These are phyloP conservation scores for Perkinsus marinus DNA, from an alignment of 169 alveolate species.

Conservation along the genomic window DNA sequence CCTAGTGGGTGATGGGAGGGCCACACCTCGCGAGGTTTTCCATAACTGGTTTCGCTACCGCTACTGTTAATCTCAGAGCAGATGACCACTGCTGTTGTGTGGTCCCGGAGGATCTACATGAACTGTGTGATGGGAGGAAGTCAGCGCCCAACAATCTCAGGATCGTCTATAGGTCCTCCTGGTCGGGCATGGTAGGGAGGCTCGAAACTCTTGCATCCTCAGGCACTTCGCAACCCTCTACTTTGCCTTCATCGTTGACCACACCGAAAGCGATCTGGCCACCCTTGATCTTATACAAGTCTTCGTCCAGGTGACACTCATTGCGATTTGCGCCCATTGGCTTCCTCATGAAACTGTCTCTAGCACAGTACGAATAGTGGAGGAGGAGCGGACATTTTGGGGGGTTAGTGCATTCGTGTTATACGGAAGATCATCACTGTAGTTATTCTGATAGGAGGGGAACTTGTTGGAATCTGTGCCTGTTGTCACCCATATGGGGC, in stretches of 20 bases:
- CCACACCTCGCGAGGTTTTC: no score
- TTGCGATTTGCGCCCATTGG: no score
- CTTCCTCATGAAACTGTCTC: no score
- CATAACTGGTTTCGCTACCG: no score
- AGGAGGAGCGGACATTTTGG: no score
- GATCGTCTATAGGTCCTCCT: conserved; percentile 50
- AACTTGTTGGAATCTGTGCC: no score
- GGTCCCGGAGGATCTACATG: conserved; percentile 9
- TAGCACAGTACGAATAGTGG: no score
- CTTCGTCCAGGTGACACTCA: conserved; percentile 43
- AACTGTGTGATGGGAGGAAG: conserved; percentile 14
- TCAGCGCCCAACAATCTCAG: conserved; percentile 35
- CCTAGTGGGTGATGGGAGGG: no score
- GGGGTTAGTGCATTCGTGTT: no score
- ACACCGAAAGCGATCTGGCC: conserved; percentile 72
- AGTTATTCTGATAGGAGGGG: no score
- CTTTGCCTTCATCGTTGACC: conserved; percentile 66
- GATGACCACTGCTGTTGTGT: conserved; percentile 56
- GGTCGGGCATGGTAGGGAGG: background rate
- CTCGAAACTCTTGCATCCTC: background rate
- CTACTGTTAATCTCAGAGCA: conserved; percentile 28
- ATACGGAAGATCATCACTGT: no score
- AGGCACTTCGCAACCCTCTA: conserved; percentile 72
- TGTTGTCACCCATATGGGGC: no score
- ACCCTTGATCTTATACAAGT: conserved; percentile 67